Evolutionary conservation across 1,284 basidiomycete species (phyloP).

Genomic region (Neolentinus lepideus): DNA sequence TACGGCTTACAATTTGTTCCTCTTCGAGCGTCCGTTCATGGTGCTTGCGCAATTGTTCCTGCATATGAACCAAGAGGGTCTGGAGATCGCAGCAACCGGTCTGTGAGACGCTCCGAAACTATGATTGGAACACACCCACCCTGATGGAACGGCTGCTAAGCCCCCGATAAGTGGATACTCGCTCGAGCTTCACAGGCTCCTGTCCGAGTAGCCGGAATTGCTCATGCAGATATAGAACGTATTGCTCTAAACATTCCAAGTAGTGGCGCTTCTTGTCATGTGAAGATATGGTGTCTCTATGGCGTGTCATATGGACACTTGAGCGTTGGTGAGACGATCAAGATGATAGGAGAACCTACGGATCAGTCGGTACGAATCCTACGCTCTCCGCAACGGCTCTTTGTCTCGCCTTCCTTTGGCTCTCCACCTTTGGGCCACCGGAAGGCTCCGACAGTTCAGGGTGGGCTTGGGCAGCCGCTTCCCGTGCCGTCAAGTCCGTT

Average conservation of each 20-base stretch:
- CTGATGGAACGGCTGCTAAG: constrained; percentile 50
- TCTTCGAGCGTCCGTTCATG: constrained; percentile 40
- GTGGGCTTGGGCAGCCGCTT: constrained; percentile 5
- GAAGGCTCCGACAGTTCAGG: neutral
- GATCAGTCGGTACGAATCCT: constrained; percentile 50
- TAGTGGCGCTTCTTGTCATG: constrained; percentile 73
- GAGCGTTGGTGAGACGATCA: neutral
- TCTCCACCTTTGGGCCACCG: constrained; percentile 20
- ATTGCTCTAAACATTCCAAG: constrained; percentile 63
- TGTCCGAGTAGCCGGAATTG: constrained; percentile 45
- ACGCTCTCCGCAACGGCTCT: constrained; percentile 44
- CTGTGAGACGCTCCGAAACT: neutral
- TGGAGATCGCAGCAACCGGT: constrained; percentile 8
- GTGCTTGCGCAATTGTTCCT: constrained; percentile 41
- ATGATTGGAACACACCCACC: constrained; percentile 17
- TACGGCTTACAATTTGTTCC: constrained; percentile 47
- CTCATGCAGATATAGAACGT: constrained; percentile 56
- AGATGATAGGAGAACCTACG: constrained; percentile 32
- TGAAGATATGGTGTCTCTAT: constrained; percentile 59
- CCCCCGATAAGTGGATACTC: constrained; percentile 46
- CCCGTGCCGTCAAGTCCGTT: constrained; percentile 27
- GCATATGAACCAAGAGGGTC: constrained; percentile 59
- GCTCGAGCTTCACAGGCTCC: constrained; percentile 42
- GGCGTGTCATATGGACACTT: neutral
- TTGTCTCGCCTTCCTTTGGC: constrained; percentile 45